Base-by-base conservation (phyloP, 495 filamentous ascomycete species). In the Aspergillus heteromorphus region DNA sequence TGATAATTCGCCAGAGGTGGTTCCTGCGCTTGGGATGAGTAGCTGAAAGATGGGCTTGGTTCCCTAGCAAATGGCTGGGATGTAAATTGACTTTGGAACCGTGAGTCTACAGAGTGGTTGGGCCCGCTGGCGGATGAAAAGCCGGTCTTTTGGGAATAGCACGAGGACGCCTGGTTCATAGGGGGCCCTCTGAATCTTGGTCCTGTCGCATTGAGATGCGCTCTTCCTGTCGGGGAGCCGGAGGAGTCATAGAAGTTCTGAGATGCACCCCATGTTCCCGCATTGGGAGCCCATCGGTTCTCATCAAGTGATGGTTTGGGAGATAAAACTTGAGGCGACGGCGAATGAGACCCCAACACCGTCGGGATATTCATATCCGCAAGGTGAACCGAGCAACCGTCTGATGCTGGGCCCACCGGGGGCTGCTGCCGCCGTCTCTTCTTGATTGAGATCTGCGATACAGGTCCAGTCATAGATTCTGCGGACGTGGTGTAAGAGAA, bases 301-400 rank as follows among this genome's bases (percentile, higher is more conserved):
- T 65, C 63, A 9, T 59, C 51, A 10, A 63, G 54, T 7, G 64
- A 67, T 10, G 56, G 54, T 25, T 62, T 64, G 53, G 47, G 48
- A n/a, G 71, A 66, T 13, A 50, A 45, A 8, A 56, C n/a, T 3
- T 40, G 57, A 23, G 70, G 65, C 8, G 64, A 63, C 9, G 62
- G 56, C 16, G 58, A 56, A 11, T 57, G 56, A 8, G 65, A 67
- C 2, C 62, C 68, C 10, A 73, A 59, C 45, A 59, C 49, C 38
- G 61, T 58, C 4, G 72, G 63, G 23, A 74, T 73, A 13, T 66
- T 62, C 51, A 75, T 54, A 11, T 72, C 68, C 9, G 50, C 64
- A 23, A 74, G 58, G 51, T 73, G 65, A 25, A 71, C 48, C 13
- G 67, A 61, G 23, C 52, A 53, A 23, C 45, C 31, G 20, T 68